phyloP scores from a whole-genome alignment of 2,329 filamentous ascomycete genomes.

The Didymella pinodella region DNA sequence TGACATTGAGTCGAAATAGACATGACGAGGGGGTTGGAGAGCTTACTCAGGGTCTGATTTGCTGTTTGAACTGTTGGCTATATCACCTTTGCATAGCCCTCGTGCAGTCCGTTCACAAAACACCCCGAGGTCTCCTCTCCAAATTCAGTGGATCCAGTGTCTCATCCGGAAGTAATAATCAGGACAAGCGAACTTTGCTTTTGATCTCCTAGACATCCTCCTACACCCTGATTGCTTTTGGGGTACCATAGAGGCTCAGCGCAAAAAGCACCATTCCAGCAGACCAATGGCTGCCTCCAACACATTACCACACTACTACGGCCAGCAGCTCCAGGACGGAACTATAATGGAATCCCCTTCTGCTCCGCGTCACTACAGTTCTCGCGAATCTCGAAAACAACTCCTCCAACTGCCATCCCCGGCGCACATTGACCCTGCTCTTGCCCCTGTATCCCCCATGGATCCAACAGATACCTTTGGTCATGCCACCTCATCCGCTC shows the following conservation, averaged over 20 bases:
- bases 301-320: slow-evolving; percentile 40
- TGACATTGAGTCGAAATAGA: slow-evolving; percentile 25
- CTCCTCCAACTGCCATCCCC: slow-evolving; percentile 40
- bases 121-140: slow-evolving; percentile 9
- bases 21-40: slow-evolving; percentile 22
- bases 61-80: slow-evolving; percentile 25
- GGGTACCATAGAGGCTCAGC: slow-evolving; percentile 7
- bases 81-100: slow-evolving; percentile 27
- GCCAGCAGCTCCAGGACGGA: slow-evolving; percentile 40
- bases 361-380: slow-evolving; percentile 24
- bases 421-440: slow-evolving; percentile 32
- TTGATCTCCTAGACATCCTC: not conserved
- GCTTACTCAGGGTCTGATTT: slow-evolving; percentile 22
- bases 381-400: slow-evolving; percentile 39
- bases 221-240: not conserved
- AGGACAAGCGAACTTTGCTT: not conserved
- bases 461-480: slow-evolving; percentile 21
- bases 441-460: slow-evolving; percentile 27
- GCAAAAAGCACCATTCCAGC: not conserved
- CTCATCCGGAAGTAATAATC: slow-evolving; percentile 1
- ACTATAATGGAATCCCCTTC: slow-evolving; percentile 39
- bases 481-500: slow-evolving; percentile 5
- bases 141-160: not conserved
- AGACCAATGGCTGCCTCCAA: slow-evolving; percentile 33
- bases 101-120: slow-evolving; percentile 13